Conservation (phyloP, 495 filamentous ascomycete genomes). For the Neurospora cerealis region DNA sequence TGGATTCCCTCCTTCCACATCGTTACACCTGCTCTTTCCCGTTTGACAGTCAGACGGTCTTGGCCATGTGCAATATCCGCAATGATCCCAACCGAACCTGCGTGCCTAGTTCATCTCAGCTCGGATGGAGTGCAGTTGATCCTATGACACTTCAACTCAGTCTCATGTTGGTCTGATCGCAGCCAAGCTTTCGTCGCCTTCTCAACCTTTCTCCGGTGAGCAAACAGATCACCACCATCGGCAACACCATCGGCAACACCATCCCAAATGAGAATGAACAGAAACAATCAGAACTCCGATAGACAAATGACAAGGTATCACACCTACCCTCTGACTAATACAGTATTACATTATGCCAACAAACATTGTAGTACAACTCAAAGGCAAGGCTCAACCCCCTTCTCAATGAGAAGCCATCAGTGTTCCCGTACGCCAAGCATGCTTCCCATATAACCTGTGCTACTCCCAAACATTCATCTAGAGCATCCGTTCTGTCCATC, state of each 20-base stretch:
- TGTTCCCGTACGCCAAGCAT: background rate
- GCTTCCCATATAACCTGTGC: background rate
- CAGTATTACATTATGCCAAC: background rate
- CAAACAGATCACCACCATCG: background rate
- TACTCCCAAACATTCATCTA: background rate
- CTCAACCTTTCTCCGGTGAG: background rate
- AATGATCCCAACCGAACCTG: background rate
- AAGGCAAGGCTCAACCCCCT: background rate
- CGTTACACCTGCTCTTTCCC: background rate
- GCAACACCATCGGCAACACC: background rate
- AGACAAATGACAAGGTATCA: background rate
- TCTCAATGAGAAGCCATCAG: background rate
- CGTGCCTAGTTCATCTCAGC: background rate
- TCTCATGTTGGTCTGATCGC: background rate
- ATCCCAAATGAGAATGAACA: background rate
- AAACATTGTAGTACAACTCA: background rate
- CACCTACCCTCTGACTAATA: background rate
- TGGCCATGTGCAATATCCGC: background rate
- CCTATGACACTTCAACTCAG: background rate
- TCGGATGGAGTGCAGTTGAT: background rate
- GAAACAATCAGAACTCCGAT: background rate
- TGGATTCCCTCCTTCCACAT: background rate
- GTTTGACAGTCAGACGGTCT: background rate
- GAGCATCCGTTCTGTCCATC: background rate
- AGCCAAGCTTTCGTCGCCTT: background rate